Evolutionary conservation across 495 filamentous ascomycete genomes (phyloP), one percentile per base, ranked within the genome.

Genomic region (Saxispiralis lemnorum): DNA sequence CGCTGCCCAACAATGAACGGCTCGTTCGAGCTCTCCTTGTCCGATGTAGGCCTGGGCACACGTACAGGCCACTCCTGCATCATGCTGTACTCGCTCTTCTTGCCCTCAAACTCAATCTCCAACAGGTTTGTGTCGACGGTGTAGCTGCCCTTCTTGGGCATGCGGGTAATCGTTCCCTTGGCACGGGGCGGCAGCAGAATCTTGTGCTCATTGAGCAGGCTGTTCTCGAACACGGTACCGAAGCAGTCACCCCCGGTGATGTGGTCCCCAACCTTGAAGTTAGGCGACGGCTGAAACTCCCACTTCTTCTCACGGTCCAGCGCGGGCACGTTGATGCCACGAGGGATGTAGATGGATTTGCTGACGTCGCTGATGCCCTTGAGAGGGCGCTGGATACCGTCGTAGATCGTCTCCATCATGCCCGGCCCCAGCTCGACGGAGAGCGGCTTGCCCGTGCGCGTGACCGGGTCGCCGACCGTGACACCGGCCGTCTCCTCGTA

Each of bases 1-100:
- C 89, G 74, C 68, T 96, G 89, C 14, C 89, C 89, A 56, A 96
- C 89, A 53, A 99, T 73, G 65, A 96, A 86, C 30, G 92, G 89
- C 50, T 75, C 70, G 62, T 85, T 70, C 50, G 86, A 81, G 18
- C 85, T 75, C 46, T 92, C 73, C 65, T 84, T 93, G 69, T 96
- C 92, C 45, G 75, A 81, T 15, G 78, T 74, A 13, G 89, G 89
- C 50, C 89, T 77, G 35, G 92, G 85, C 31, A 89, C 89, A 68
- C 89, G 88, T 44, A 96, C 89, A n/a, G 89, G 89, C 89, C 89
- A 99, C 45, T 78, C 79, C 61, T 99, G 89, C 88, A 96, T 94
- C 89, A 99, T 96, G 55, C 71, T 73, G 53, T 79, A 83, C 59
- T 86, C 81, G 43, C 78, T 75, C 73, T 87, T 94, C 65, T 84